Evolutionary conservation across 768 basidiomycete species (phyloP).

Genomic region (Nidularia sp.): DNA sequence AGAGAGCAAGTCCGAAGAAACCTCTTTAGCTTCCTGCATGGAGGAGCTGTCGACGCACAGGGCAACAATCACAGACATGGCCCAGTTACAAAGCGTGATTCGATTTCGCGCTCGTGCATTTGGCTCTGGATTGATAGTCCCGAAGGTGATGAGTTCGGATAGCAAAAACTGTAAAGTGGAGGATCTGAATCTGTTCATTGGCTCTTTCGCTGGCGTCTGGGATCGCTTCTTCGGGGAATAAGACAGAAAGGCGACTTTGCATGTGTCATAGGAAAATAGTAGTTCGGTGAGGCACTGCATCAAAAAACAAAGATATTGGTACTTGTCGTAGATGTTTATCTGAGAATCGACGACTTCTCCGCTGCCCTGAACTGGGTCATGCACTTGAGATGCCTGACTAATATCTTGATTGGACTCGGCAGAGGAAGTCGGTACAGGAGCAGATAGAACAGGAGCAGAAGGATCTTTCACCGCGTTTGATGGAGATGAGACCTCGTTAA

Average conservation of each 20-base stretch:
- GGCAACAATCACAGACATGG: constrained; percentile 85
- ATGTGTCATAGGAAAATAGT: constrained; percentile 86
- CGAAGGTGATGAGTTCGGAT: constrained; percentile 76
- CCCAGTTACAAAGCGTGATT: constrained; percentile 74
- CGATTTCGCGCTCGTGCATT: constrained; percentile 50
- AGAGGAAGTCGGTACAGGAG: not conserved
- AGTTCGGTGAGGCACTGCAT: constrained; percentile 93
- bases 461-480: constrained; percentile 6
- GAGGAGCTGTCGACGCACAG: constrained; percentile 85
- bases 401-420: not conserved
- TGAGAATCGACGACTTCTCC: constrained; percentile 4
- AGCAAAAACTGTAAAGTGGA: constrained; percentile 78
- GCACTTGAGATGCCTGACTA: not conserved
- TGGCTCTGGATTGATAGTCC: constrained; percentile 62
- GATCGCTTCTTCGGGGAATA: constrained; percentile 66
- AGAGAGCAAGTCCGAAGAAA: constrained; percentile 73
- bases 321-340: constrained; percentile 27
- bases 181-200: constrained; percentile 51
- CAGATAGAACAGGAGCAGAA: not conserved
- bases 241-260: constrained; percentile 85
- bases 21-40: constrained; percentile 67
- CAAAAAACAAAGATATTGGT: constrained; percentile 72
- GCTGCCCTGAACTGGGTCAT: not conserved
- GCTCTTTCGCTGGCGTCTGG: constrained; percentile 63
- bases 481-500: constrained; percentile 26